Evolutionary conservation across 2,329 filamentous ascomycete species (phyloP), one percentile per base, ranked within the genome.

Genomic region (Botrytis porri): DNA sequence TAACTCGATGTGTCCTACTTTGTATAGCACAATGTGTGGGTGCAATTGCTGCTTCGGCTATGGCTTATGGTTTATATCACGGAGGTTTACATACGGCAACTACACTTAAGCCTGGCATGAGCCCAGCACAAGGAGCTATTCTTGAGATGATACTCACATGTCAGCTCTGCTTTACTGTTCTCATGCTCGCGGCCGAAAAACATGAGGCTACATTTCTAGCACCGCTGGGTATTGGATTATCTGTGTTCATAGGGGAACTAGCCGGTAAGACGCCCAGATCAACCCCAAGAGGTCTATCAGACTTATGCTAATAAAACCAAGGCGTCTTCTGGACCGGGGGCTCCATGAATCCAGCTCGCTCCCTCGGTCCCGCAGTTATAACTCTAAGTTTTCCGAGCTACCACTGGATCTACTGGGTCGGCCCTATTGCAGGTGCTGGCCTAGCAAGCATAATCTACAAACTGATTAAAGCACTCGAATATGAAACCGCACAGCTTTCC

Each of bases 171-270:
- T 85, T 86, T 72, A 83, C 84, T 18, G 85, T 86, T 70, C 85
- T 86, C 74, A 86, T 86, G 84, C 81, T 86, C n/a, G 85, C 85
- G 35, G 84, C 84, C 39, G 85, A 86, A 78, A 85, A 86, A 76
- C 85, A 86, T 71, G 80, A 81, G 7, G 84, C 81, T 0, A 86
- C 84, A 0, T 85, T 85, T 70, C 81, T 86, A 25, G 85, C 85
- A 22, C 85, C 85, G 0, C 80, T 86, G 1, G 85, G 85, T 7
- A 86, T 86, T 62, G 84, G 84, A 3, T 77, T 86, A 73, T 71
- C 81, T 7, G 82, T 85, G 73, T 85, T 85, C 76, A 83, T 85
- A 57, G 81, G 82, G 14, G 82, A 85, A 75, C 77, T 85, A 77
- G 82, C 81, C 1, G 79, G 78, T 48, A 37, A 61, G 67, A 9